Percentiles rank a stretch among this genome's conserved stretches.
phyloP scores from a whole-genome alignment of 192 early-diverging fungal species.

The Lunasporangiospora selenospora region DNA sequence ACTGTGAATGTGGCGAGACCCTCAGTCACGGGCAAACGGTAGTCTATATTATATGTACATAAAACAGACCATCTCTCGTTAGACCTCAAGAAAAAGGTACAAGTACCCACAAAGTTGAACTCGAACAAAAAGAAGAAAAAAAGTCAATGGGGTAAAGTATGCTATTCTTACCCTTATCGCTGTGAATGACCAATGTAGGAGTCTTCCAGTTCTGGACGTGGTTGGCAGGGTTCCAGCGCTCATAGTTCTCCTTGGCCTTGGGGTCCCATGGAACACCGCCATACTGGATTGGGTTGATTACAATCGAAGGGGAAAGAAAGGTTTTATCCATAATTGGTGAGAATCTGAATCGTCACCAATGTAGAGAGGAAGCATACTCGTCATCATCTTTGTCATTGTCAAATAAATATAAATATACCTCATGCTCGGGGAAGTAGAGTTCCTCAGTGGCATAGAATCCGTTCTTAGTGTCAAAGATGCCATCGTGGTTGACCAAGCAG shows the following conservation, averaged over 20 bases:
- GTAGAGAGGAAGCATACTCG: background rate
- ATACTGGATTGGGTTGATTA: too few relatives aligned
- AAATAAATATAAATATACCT: slow-evolving; percentile 58
- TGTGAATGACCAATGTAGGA: slow-evolving; percentile 82
- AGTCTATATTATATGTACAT: slow-evolving; percentile 63
- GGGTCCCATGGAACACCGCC: slow-evolving; percentile 67
- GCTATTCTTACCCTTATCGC: slow-evolving; percentile 50
- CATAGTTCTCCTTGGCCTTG: slow-evolving; percentile 57
- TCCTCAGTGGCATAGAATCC: slow-evolving; percentile 80
- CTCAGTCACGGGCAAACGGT: slow-evolving; percentile 73
- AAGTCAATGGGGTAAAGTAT: background rate
- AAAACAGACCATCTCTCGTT: too few relatives aligned
- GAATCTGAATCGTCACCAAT: too few relatives aligned
- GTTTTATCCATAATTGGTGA: too few relatives aligned
- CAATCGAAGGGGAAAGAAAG: background rate
- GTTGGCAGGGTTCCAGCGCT: slow-evolving; percentile 72
- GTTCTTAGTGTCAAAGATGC: slow-evolving; percentile 65
- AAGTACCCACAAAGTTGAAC: too few relatives aligned
- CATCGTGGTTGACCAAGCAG: slow-evolving; percentile 76
- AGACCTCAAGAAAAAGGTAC: too few relatives aligned
- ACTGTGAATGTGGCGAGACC: slow-evolving; percentile 78
- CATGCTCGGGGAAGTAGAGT: slow-evolving; percentile 80
- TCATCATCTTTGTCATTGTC: too few relatives aligned
- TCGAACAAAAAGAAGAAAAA: background rate
- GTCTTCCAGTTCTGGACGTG: slow-evolving; percentile 76